phyloP scores from a whole-genome alignment of 2,329 filamentous ascomycete genomes.

The Trichocomaceae sp. region DNA sequence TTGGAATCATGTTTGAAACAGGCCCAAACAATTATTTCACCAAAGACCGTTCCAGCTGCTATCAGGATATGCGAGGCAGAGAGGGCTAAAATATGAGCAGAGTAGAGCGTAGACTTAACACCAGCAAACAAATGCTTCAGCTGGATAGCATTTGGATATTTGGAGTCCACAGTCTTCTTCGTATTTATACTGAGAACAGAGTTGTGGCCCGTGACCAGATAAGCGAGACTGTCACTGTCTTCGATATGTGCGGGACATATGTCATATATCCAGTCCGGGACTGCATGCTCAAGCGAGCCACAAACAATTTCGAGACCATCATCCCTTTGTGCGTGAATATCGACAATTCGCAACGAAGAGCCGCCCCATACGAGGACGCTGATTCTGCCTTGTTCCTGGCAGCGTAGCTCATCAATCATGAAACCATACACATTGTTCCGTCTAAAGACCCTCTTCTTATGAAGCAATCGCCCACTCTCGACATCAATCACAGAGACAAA shows the following conservation, averaged over 20 bases:
- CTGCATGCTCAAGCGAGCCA: conserved; percentile 39
- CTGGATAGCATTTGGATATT: conserved; percentile 22
- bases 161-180: conserved; percentile 13
- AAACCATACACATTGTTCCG: conserved; percentile 37
- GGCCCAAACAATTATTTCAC: conserved; percentile 87
- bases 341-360: conserved; percentile 44
- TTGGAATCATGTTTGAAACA: conserved; percentile 40
- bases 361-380: conserved; percentile 63
- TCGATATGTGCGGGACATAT: conserved; percentile 40
- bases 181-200: conserved; percentile 54
- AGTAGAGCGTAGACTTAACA: conserved; percentile 77
- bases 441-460: conserved; percentile 28
- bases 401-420: conserved; percentile 21
- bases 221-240: conserved; percentile 37
- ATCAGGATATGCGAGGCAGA: conserved; percentile 58
- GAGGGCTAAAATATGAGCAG: conserved; percentile 65
- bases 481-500: conserved; percentile 30
- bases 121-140: conserved; percentile 42
- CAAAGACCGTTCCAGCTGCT: conserved; percentile 87
- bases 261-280: conserved; percentile 73
- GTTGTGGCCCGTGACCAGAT: conserved; percentile 81
- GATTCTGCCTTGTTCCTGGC: conserved; percentile 14
- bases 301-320: conserved; percentile 23
- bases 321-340: conserved; percentile 17
- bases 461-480: conserved; percentile 22